Conservation (phyloP, 1,139 yeast species). For the Debaryomycetaceae sp. region DNA sequence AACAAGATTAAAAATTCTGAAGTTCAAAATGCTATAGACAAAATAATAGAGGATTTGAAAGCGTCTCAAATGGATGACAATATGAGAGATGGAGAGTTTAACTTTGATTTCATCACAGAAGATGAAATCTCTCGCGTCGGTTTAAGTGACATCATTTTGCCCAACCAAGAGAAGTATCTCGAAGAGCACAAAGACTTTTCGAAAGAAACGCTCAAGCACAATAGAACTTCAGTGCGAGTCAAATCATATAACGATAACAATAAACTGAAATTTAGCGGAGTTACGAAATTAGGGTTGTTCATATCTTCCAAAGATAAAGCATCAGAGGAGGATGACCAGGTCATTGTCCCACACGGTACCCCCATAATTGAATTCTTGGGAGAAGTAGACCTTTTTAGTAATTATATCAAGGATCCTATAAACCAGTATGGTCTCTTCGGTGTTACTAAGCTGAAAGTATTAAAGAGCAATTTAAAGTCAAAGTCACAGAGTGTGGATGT, state of each 20-base stretch:
- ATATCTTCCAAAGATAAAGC: slow-evolving; percentile 27
- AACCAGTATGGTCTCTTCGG: slow-evolving; percentile 86
- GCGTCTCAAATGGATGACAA: slow-evolving; percentile 9
- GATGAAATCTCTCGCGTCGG: slow-evolving; percentile 28
- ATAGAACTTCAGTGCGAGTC: slow-evolving; percentile 31
- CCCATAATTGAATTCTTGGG: slow-evolving; percentile 69
- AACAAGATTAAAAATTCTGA: slow-evolving; percentile 47
- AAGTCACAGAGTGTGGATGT: slow-evolving; percentile 32
- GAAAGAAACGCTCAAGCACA: slow-evolving; percentile 17
- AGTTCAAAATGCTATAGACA: slow-evolving; percentile 22
- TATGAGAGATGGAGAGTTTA: slow-evolving; percentile 8
- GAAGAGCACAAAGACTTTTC: slow-evolving; percentile 22
- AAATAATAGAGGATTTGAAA: slow-evolving; percentile 15
- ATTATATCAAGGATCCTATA: slow-evolving; percentile 59
- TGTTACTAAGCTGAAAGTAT: slow-evolving; percentile 76
- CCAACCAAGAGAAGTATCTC: slow-evolving; percentile 30
- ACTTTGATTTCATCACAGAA: slow-evolving; percentile 22
- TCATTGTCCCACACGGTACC: slow-evolving; percentile 44
- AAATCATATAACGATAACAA: slow-evolving; percentile 52
- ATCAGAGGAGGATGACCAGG: slow-evolving; percentile 13
- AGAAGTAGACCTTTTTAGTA: slow-evolving; percentile 60
- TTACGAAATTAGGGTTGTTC: slow-evolving; percentile 66
- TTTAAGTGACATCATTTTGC: slow-evolving; percentile 28
- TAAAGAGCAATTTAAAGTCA: slow-evolving; percentile 42
- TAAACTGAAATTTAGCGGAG: slow-evolving; percentile 67